Base-by-base conservation (phyloP, 129 eudicot species). In the Pseudognaphalium luteoalbum region DNA sequence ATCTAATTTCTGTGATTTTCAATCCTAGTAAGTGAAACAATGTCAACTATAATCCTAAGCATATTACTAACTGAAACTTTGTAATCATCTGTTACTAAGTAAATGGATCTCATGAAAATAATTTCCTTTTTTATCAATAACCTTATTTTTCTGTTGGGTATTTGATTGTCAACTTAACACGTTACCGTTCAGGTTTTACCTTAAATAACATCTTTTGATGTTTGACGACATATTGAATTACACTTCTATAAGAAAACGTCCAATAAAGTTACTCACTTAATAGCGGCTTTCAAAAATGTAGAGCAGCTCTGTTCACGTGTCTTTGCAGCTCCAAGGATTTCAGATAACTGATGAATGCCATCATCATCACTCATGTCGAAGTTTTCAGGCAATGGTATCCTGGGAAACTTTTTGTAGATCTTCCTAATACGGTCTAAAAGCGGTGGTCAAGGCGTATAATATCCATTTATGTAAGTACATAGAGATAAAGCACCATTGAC, bases 311-410 rank as follows among this genome's bases (percentile, higher is more conserved):
- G 90, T 7, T 87, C 90, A 16, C 96, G 97, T 81, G 64, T 84
- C 86, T 93, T 93, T 82, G 98, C 98, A 64, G 98, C 93, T 61
- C 87, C 98, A 78, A 93, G 82, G 56, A 88, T 90, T 83, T 88
- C 98, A 67, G 96, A 82, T 68, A 93, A 83, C 56, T 51, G 77
- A 75, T 93, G 93, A 79, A 93, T 85, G 75, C 88, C 97, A 68
- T 87, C 96, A 81, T 88, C 98, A 68, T 87, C 93, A 58, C 83
- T 87, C 73, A 91, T 68, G 76, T 86, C 96, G 86, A 93, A 68
- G 76, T 90, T 83, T 61, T 91, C 91, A 47, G 98, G 97, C 72
- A 91, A 81, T 16, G 93, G 83, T 58, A 87, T 79, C 62, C 90
- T 88, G 63, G 98, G 98, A 42, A 90, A 91, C 70, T 84, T 87